These are phyloP conservation scores for Penicillium bovifimosum DNA, from an alignment of 495 filamentous ascomycete genomes.

Conservation along the genomic window DNA sequence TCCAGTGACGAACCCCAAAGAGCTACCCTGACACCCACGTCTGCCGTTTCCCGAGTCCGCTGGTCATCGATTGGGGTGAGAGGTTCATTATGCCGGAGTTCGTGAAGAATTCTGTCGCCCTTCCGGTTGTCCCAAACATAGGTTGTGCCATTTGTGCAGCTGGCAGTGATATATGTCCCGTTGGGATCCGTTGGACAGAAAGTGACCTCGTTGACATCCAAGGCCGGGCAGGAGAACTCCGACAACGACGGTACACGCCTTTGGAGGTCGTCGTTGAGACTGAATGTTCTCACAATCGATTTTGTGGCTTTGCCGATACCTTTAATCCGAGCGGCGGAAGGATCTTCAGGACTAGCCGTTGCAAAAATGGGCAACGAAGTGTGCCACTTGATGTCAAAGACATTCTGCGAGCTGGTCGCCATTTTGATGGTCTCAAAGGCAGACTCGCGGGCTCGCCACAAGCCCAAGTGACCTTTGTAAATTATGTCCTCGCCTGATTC, in stretches of 20 bases:
- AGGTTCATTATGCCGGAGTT: conserved; percentile 63
- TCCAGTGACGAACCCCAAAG: conserved; percentile 68
- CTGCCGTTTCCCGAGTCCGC: conserved; percentile 56
- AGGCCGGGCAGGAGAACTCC: conserved; percentile 64
- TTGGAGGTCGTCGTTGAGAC: conserved; percentile 37
- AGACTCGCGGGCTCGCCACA: conserved; percentile 59
- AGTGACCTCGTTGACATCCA: conserved; percentile 83
- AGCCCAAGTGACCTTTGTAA: conserved; percentile 65
- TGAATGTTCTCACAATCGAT: conserved; percentile 44
- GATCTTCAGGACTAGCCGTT: conserved; percentile 52
- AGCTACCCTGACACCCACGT: conserved; percentile 76
- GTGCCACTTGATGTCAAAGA: conserved; percentile 80
- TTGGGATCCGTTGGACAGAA: conserved; percentile 36
- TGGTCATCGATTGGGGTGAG: conserved; percentile 55
- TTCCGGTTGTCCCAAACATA: conserved; percentile 81
- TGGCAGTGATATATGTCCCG: conserved; percentile 62
- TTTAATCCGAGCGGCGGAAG: conserved; percentile 13
- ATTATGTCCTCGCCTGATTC: conserved; percentile 47
- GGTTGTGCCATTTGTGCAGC: conserved; percentile 75
- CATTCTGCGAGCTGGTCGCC: conserved; percentile 55
- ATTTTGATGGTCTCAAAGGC: conserved; percentile 40
- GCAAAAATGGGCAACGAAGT: conserved; percentile 53
- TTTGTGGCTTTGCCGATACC: conserved; percentile 36
- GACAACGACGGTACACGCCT: conserved; percentile 18
- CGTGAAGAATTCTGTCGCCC: conserved; percentile 52